These are phyloP conservation scores for Andalucia godoyi DNA, from an alignment of 78 protist genomes.

Conservation along the genomic window DNA sequence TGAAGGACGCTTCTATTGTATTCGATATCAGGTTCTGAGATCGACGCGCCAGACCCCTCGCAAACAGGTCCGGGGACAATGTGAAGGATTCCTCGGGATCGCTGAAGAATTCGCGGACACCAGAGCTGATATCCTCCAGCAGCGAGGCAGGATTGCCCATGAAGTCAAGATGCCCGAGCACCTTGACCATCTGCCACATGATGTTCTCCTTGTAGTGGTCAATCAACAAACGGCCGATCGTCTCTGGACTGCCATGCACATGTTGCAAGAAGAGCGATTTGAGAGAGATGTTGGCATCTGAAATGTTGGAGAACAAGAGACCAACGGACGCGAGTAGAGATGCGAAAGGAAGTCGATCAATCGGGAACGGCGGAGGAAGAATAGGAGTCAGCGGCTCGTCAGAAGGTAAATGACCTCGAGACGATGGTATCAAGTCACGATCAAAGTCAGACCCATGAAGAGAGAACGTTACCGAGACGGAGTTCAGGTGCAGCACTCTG, in stretches of 20 bases:
- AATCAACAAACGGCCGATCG: no score
- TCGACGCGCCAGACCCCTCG: slow-evolving; percentile 41
- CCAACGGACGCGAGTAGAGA: slow-evolving; percentile 20
- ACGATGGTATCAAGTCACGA: no score
- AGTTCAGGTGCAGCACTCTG: no score
- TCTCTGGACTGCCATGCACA: no score
- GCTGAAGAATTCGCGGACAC: slow-evolving; percentile 47
- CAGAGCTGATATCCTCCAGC: slow-evolving; percentile 30
- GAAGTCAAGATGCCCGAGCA: slow-evolving; percentile 28
- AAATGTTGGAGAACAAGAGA: slow-evolving; percentile 11
- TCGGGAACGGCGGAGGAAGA: neutral
- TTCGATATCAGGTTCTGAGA: slow-evolving; percentile 25
- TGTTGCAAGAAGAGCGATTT: neutral
- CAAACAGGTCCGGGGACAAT: slow-evolving; percentile 53
- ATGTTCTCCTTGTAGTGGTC: no score
- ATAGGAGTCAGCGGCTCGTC: no score
- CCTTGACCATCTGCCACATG: slow-evolving; percentile 26
- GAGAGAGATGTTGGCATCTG: slow-evolving; percentile 6
- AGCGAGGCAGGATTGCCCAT: slow-evolving; percentile 42
- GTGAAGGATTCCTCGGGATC: slow-evolving; percentile 48
- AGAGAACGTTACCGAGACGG: no score
- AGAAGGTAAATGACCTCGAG: no score
- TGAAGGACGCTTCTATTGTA: slow-evolving; percentile 43
- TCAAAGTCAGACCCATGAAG: no score
- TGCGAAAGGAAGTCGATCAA: slow-evolving; percentile 9